phyloP scores from a whole-genome alignment of 2,329 filamentous ascomycete genomes.

The Aspergillus pseudonomiae region DNA sequence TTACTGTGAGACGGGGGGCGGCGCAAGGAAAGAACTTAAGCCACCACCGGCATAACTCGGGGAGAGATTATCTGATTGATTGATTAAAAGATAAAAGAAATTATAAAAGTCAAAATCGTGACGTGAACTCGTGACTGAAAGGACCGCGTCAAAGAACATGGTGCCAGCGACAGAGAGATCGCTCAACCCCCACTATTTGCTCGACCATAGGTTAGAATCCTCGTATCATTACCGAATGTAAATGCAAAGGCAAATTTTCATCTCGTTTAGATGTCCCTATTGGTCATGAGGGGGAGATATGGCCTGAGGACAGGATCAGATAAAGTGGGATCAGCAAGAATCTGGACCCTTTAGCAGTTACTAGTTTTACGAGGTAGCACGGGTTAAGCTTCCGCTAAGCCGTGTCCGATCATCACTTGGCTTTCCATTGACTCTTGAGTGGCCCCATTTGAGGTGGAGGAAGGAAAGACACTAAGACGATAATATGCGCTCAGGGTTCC shows the following conservation, averaged over 20 bases:
- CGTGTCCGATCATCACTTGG: neutral
- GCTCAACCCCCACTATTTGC: neutral
- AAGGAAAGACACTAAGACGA: neutral
- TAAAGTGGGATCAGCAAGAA: slow-evolving; percentile 7
- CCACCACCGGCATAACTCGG: neutral
- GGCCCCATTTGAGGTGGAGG: neutral
- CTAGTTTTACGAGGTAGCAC: neutral
- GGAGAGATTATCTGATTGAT: slow-evolving; percentile 9
- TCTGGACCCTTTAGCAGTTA: neutral
- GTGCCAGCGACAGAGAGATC: neutral
- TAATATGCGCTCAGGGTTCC: neutral
- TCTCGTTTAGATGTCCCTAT: neutral
- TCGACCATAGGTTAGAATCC: neutral
- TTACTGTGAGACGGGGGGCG: neutral
- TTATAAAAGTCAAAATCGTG: neutral
- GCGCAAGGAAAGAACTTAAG: no score
- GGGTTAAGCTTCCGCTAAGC: slow-evolving; percentile 9
- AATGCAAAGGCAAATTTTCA: neutral
- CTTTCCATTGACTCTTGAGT: neutral
- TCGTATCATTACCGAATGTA: neutral
- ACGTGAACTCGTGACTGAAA: neutral
- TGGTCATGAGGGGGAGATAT: neutral
- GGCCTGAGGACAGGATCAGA: slow-evolving; percentile 1
- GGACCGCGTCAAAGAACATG: neutral
- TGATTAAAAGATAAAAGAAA: neutral